phyloP scores from a whole-genome alignment of 768 basidiomycete genomes.

The Tylopilus plumbeoviolaceoides region DNA sequence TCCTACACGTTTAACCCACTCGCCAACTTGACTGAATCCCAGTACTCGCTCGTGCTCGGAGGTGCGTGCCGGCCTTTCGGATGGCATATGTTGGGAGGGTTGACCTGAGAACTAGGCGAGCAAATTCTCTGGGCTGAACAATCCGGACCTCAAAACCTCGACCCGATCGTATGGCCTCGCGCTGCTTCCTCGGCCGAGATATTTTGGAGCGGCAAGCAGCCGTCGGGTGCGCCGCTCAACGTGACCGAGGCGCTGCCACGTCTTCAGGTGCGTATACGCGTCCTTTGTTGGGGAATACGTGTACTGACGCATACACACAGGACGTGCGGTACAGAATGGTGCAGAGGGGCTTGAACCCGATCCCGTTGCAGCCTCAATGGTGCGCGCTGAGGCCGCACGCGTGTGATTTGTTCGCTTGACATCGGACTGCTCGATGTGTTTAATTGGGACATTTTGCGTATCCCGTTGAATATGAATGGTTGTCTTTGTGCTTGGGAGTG shows the following conservation, averaged over 20 bases:
- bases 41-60: constrained; percentile 37
- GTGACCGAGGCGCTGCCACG: constrained; percentile 43
- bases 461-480: too few relatives aligned
- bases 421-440: too few relatives aligned
- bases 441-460: too few relatives aligned
- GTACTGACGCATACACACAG: too few relatives aligned
- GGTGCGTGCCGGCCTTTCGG: constrained; percentile 17
- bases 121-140: constrained; percentile 47
- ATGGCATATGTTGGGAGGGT: too few relatives aligned
- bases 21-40: too few relatives aligned
- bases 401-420: constrained; percentile 35
- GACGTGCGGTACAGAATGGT: constrained; percentile 49
- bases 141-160: constrained; percentile 40
- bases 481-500: too few relatives aligned
- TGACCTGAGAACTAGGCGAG: constrained; percentile 26
- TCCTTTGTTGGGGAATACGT: too few relatives aligned
- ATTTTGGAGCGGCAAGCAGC: constrained; percentile 47
- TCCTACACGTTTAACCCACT: constrained; percentile 50
- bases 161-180: constrained; percentile 45
- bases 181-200: constrained; percentile 47
- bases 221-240: constrained; percentile 32
- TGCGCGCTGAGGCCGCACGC: constrained; percentile 48
- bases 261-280: constrained; percentile 35
- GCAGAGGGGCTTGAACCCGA: constrained; percentile 43
- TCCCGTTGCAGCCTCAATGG: constrained; percentile 52